A percentile compares a stretch with the other conserved stretches of the same genome.
These are phyloP conservation scores for Lactarius sp. DNA, from an alignment of 768 basidiomycete species.

Conservation along the genomic window DNA sequence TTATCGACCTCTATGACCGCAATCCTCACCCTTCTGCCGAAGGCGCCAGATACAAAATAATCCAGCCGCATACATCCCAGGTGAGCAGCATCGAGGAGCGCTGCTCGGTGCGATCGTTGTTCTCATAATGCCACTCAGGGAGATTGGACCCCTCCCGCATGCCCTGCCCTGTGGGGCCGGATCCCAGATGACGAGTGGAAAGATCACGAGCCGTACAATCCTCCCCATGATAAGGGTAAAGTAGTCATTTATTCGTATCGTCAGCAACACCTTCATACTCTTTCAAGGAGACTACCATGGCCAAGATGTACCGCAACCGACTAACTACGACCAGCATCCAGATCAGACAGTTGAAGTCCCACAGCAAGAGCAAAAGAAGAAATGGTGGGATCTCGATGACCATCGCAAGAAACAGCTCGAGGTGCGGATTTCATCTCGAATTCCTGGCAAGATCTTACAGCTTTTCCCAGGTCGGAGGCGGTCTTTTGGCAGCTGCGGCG, in stretches of 20 bases:
- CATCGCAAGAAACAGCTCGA: conserved; percentile 54
- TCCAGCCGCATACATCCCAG: conserved; percentile 68
- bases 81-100: conserved; percentile 31
- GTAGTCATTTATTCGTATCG: not conserved
- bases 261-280: not conserved
- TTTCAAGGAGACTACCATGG: conserved; percentile 9
- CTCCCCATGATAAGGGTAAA: conserved; percentile 24
- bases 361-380: too few species aligned
- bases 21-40: not conserved
- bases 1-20: conserved; percentile 7
- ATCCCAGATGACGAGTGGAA: conserved; percentile 33
- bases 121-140: conserved; percentile 34
- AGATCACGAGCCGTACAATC: conserved; percentile 11
- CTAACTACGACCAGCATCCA: conserved; percentile 28
- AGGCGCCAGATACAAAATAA: conserved; percentile 62
- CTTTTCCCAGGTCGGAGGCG: conserved; percentile 57
- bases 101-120: not conserved
- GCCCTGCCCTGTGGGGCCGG: conserved; percentile 66
- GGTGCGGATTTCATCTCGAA: conserved; percentile 33
- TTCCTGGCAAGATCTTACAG: not conserved
- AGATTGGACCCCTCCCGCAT: conserved; percentile 61
- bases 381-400: conserved; percentile 54
- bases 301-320: conserved; percentile 22
- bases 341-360: conserved; percentile 32
- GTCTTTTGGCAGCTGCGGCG: conserved; percentile 51